phyloP scores from a whole-genome alignment of 1,284 basidiomycete species.

The Thecaphora thlaspeos region DNA sequence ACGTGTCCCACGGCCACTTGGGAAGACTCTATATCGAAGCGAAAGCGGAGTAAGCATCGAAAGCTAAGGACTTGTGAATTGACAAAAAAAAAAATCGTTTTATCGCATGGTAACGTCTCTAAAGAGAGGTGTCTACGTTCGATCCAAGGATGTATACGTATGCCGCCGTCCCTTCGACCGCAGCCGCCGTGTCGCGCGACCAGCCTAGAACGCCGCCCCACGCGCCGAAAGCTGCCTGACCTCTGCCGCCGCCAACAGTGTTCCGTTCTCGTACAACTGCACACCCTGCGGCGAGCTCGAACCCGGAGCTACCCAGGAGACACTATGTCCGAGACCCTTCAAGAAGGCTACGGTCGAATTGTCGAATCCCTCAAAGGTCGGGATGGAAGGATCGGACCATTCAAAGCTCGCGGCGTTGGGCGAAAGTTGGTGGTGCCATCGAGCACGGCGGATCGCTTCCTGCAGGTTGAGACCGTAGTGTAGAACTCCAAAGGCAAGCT shows the following conservation, averaged over 20 bases:
- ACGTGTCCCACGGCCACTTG: too few species aligned
- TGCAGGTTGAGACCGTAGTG: slow-evolving; percentile 42
- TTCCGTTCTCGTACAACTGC: slow-evolving; percentile 26
- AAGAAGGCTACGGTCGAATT: slow-evolving; percentile 58
- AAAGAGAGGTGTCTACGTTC: too few species aligned
- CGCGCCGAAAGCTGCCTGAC: slow-evolving; percentile 43
- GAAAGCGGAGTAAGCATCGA: too few species aligned
- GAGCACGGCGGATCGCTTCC: slow-evolving; percentile 46
- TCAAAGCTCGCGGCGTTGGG: slow-evolving; percentile 57
- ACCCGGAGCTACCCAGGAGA: slow-evolving; percentile 40
- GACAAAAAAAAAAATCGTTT: too few species aligned
- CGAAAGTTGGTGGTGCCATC: slow-evolving; percentile 61
- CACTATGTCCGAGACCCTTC: slow-evolving; percentile 53
- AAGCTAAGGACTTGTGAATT: too few species aligned
- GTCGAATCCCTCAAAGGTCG: slow-evolving; percentile 53
- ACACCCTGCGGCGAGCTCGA: slow-evolving; percentile 45
- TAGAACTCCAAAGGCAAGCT: slow-evolving; percentile 48
- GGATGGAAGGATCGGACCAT: slow-evolving; percentile 35
- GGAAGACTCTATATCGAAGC: too few species aligned
- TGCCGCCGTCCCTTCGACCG: neutral
- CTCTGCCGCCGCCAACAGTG: slow-evolving; percentile 40
- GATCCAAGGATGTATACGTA: too few species aligned
- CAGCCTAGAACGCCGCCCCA: slow-evolving; percentile 42
- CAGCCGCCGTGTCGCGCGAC: neutral
- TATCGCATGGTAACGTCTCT: too few species aligned